phyloP scores from a whole-genome alignment of 177 flowering plant genomes.

The Vitis hybrid region DNA sequence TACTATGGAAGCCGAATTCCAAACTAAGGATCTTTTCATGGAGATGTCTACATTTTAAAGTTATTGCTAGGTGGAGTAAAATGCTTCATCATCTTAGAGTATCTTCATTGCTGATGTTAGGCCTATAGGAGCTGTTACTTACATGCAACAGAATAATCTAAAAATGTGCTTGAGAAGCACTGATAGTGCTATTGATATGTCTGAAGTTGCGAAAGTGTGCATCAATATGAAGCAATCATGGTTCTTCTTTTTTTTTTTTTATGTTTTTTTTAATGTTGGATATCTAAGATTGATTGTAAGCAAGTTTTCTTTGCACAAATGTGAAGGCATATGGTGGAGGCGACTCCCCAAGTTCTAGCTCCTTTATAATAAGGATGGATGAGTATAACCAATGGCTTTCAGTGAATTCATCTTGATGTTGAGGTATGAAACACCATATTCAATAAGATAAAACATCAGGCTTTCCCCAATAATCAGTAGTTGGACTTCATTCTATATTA shows the following conservation, averaged over 20 bases:
- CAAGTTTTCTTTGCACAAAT: slow-evolving; percentile 13
- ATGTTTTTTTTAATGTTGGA: background rate
- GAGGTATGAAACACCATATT: slow-evolving; percentile 14
- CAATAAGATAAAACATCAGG: background rate
- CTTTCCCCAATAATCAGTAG: background rate
- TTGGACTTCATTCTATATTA: background rate
- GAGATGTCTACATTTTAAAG: too few species aligned
- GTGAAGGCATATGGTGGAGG: slow-evolving; percentile 94
- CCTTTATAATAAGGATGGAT: slow-evolving; percentile 89
- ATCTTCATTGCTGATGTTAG: slow-evolving; percentile 35
- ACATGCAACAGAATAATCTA: slow-evolving; percentile 73
- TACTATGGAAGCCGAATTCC: too few species aligned
- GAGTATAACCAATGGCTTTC: slow-evolving; percentile 81
- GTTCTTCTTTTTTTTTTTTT: background rate
- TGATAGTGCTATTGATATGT: slow-evolving; percentile 68
- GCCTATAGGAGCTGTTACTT: slow-evolving; percentile 93
- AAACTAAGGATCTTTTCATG: too few species aligned
- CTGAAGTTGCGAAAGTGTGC: slow-evolving; percentile 87
- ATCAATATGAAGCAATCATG: background rate
- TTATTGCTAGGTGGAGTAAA: too few species aligned
- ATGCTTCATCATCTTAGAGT: too few species aligned
- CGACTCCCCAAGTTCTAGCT: slow-evolving; percentile 69
- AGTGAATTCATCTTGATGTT: slow-evolving; percentile 19
- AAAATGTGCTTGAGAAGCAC: slow-evolving; percentile 88
- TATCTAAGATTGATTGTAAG: background rate